phyloP scores from a whole-genome alignment of 2,329 filamentous ascomycete species.

The Fusarium liriodendri region DNA sequence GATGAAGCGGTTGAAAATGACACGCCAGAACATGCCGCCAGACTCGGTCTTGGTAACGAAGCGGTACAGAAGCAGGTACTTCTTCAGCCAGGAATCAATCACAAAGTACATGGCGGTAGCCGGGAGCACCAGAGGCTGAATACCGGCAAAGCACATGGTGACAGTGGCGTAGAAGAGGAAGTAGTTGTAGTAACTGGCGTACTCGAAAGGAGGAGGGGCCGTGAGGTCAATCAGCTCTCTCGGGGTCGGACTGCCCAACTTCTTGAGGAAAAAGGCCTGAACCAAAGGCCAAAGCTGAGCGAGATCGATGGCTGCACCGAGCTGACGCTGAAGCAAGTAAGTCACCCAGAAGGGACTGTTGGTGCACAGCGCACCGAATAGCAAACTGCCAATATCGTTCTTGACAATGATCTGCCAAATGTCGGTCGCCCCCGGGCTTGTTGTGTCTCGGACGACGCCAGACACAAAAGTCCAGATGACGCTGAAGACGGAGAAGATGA shows the following conservation, averaged over 20 bases:
- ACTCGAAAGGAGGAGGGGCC: constrained; percentile 92
- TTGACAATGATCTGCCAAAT: constrained; percentile 77
- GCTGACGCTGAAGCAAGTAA: constrained; percentile 90
- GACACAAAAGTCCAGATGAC: constrained; percentile 81
- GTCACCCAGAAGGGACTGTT: constrained; percentile 95
- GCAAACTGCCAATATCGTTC: constrained; percentile 68
- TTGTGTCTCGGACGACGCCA: constrained; percentile 67
- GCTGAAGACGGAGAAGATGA: constrained; percentile 94
- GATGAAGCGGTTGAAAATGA: constrained; percentile 91
- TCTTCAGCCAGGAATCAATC: constrained; percentile 90
- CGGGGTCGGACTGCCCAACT: constrained; percentile 88
- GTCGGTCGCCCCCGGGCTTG: constrained; percentile 63
- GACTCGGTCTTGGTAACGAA: constrained; percentile 98
- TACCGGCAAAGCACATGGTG: constrained; percentile 82
- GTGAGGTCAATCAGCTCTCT: constrained; percentile 92
- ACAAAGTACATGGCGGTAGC: constrained; percentile 91
- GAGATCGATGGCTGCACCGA: constrained; percentile 94
- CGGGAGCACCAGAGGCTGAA: constrained; percentile 89
- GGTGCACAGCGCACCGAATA: constrained; percentile 81
- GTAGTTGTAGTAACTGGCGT: constrained; percentile 97
- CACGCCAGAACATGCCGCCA: constrained; percentile 91
- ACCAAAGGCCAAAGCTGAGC: constrained; percentile 86
- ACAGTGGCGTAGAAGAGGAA: constrained; percentile 96
- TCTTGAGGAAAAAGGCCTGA: constrained; percentile 87
- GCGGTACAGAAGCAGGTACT: constrained; percentile 93